Conservation (phyloP, 2,329 filamentous ascomycete genomes). For the Fusarium fujikuroi region DNA sequence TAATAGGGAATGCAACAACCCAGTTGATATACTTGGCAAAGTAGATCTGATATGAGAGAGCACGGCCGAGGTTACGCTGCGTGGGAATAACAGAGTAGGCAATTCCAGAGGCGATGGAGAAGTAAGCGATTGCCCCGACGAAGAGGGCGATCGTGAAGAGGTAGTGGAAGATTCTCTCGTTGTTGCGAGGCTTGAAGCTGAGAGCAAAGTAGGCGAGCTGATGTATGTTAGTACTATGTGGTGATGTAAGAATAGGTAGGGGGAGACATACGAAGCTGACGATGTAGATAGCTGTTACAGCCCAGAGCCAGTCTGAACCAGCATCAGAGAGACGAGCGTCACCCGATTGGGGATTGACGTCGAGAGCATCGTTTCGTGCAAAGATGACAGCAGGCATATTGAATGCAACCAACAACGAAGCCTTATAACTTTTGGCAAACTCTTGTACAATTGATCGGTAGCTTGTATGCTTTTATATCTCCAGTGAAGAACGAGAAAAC, state of each 20-base stretch:
- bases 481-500: neutral
- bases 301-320: conserved; percentile 67
- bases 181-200: conserved; percentile 55
- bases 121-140: conserved; percentile 63
- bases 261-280: conserved; percentile 56
- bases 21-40: conserved; percentile 67
- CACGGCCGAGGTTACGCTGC: conserved; percentile 29
- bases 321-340: conserved; percentile 54
- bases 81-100: conserved; percentile 56
- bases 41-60: conserved; percentile 60
- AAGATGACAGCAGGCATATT: conserved; percentile 48
- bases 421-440: neutral
- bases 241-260: neutral
- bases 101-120: conserved; percentile 62
- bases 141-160: conserved; percentile 62
- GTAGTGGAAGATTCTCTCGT: conserved; percentile 67
- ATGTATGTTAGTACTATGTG: conserved; percentile 17
- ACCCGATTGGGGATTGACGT: conserved; percentile 57
- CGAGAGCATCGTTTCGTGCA: conserved; percentile 58
- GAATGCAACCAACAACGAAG: neutral
- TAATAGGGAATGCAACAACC: conserved; percentile 61
- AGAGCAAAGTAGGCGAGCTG: conserved; percentile 56
- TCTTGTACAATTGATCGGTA: neutral
- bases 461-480: neutral
- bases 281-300: conserved; percentile 61